phyloP scores from a whole-genome alignment of 225 moss, liverwort and hornwort genomes.

The Polytrichum formosum region DNA sequence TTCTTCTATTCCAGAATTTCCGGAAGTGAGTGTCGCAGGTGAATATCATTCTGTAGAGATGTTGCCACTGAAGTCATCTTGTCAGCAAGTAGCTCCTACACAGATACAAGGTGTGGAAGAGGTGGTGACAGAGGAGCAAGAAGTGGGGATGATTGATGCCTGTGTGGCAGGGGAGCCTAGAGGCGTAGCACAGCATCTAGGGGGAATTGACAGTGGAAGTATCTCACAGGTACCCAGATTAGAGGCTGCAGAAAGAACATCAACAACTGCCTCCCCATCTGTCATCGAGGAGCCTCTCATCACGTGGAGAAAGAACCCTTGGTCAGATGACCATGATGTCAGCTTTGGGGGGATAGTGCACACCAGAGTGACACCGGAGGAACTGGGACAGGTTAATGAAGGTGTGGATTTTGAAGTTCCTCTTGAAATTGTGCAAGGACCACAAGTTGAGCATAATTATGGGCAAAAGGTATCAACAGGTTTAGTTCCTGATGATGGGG shows the following conservation, averaged over 20 bases:
- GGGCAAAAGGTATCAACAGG: constrained; percentile 5
- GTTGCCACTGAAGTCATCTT: constrained; percentile 10
- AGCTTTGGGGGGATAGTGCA: neutral
- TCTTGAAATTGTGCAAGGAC: constrained; percentile 10
- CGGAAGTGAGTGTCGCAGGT: constrained; percentile 2
- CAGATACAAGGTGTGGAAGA: constrained; percentile 7
- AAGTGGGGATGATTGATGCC: constrained; percentile 8
- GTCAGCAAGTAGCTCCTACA: constrained; percentile 5
- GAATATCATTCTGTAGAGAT: constrained; percentile 11
- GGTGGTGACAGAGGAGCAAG: constrained; percentile 11
- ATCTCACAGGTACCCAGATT: constrained; percentile 9
- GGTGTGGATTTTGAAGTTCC: constrained; percentile 11
- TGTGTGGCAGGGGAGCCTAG: constrained; percentile 6
- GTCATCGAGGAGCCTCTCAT: neutral
- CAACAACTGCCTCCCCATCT: constrained; percentile 14
- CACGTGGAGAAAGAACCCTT: constrained; percentile 2
- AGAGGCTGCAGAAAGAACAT: constrained; percentile 14
- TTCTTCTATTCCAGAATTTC: constrained; percentile 9
- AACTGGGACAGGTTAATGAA: constrained; percentile 5
- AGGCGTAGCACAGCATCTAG: too few species aligned
- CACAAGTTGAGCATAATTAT: constrained; percentile 14
- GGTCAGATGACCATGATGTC: constrained; percentile 8
- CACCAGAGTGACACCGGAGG: neutral
- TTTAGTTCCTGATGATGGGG: constrained; percentile 9
- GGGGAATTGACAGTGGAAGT: constrained; percentile 5